phyloP scores from a whole-genome alignment of 257 asterid genomes.

The Eucommia ulmoides region DNA sequence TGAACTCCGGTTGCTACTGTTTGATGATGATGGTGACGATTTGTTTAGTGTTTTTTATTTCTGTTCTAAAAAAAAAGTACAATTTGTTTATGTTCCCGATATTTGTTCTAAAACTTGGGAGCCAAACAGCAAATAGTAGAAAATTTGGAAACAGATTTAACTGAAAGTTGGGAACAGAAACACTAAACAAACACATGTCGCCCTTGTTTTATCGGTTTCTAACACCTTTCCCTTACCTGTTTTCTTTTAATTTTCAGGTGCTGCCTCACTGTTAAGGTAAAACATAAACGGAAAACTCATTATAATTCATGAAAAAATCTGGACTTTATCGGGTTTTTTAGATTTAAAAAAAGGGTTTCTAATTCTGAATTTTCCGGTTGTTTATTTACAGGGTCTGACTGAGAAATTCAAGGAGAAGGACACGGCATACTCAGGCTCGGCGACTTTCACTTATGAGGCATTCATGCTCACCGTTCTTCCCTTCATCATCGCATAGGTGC shows the following conservation, averaged over 20 bases:
- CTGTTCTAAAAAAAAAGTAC: too few species aligned
- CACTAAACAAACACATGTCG: too few species aligned
- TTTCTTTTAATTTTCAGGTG: conserved; percentile 46
- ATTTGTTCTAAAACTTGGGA: too few species aligned
- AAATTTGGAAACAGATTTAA: too few species aligned
- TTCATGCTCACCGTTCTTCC: conserved; percentile 88
- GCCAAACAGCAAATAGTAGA: too few species aligned
- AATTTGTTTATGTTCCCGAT: too few species aligned
- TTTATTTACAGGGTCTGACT: conserved; percentile 60
- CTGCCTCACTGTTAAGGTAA: conserved; percentile 94
- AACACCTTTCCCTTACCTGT: neutral
- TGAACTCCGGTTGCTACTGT: too few species aligned
- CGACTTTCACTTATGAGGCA: conserved; percentile 66
- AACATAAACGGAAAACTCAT: too few species aligned
- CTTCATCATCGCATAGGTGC: conserved; percentile 60
- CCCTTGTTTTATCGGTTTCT: conserved; percentile 8
- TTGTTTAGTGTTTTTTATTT: too few species aligned
- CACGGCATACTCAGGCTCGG: conserved; percentile 54
- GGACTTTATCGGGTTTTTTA: neutral
- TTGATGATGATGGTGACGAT: too few species aligned
- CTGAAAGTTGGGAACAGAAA: too few species aligned
- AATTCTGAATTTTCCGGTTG: neutral
- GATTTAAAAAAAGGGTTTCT: neutral
- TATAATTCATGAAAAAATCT: too few species aligned
- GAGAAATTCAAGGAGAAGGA: conserved; percentile 97